Conservation (phyloP, 208 protist genomes). For the Leishmania gerbilli region DNA sequence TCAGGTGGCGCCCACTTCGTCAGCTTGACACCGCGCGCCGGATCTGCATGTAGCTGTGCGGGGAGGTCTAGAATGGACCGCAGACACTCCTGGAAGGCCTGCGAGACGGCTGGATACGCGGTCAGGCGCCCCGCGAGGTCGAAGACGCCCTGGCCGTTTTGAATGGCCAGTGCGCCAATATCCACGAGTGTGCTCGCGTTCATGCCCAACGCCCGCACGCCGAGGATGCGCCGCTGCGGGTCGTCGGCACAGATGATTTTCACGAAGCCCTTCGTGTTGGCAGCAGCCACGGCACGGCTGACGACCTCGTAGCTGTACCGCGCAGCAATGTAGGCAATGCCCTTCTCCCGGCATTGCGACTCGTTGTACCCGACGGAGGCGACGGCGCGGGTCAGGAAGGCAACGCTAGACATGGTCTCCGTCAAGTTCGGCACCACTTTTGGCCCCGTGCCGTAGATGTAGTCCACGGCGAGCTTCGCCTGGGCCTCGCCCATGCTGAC, state of each 20-base stretch:
- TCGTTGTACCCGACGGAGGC: constrained; percentile 76
- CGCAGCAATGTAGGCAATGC: constrained; percentile 66
- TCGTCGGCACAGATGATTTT: constrained; percentile 84
- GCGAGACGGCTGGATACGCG: constrained; percentile 79
- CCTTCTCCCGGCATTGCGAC: constrained; percentile 47
- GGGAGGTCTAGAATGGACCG: constrained; percentile 66
- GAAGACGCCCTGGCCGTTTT: constrained; percentile 52
- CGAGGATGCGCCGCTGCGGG: constrained; percentile 49
- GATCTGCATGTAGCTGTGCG: constrained; percentile 50
- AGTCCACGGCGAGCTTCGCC: constrained; percentile 64
- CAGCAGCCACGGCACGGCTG: constrained; percentile 70
- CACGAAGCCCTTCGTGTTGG: constrained; percentile 70
- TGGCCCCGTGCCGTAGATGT: constrained; percentile 53
- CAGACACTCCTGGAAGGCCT: constrained; percentile 86
- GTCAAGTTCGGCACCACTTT: constrained; percentile 26
- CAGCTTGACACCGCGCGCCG: constrained; percentile 44
- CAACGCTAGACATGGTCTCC: constrained; percentile 42
- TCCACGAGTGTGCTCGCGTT: constrained; percentile 76
- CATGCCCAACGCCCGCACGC: constrained; percentile 65
- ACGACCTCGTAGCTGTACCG: constrained; percentile 67
- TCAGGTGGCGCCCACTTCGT: constrained; percentile 64
- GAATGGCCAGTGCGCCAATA: constrained; percentile 67
- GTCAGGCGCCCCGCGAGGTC: constrained; percentile 69
- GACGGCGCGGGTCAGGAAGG: constrained; percentile 61
- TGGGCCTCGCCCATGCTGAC: constrained; percentile 71